Conservation (phyloP, 2,329 filamentous ascomycete genomes). For the Coniochaeta sp. region DNA sequence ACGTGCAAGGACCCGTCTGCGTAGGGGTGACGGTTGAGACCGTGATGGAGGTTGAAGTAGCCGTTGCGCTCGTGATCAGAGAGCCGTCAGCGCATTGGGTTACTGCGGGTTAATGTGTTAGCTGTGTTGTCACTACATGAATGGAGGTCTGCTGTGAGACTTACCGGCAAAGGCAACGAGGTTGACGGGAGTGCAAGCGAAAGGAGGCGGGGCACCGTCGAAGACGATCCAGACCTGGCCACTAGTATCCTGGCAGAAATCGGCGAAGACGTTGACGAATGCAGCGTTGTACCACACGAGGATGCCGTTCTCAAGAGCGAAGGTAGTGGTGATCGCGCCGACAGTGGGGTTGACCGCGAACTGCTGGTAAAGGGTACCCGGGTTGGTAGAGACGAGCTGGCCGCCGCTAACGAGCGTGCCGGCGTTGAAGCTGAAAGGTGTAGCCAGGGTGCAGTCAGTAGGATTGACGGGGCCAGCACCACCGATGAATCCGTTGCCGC, state of each 20-base stretch:
- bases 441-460: conserved; percentile 14
- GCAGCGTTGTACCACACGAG: conserved; percentile 18
- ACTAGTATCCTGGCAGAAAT: conserved; percentile 15
- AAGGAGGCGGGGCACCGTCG: conserved; percentile 6
- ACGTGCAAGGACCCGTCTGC: not conserved
- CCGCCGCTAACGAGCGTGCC: conserved; percentile 13
- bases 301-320: conserved; percentile 8
- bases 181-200: conserved; percentile 10
- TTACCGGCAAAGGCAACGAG: conserved; percentile 9
- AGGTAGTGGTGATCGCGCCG: conserved; percentile 10
- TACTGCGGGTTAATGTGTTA: not conserved
- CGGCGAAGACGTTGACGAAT: conserved; percentile 16
- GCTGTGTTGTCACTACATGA: not conserved
- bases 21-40: not conserved
- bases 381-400: conserved; percentile 11
- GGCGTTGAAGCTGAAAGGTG: conserved; percentile 13
- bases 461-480: conserved; percentile 13
- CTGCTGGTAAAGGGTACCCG: conserved; percentile 9
- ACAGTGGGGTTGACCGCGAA: conserved; percentile 7
- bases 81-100: not conserved
- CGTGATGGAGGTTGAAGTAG: no score
- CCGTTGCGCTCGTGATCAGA: not conserved
- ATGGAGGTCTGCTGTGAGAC: not conserved
- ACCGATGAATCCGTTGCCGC: conserved; percentile 17
- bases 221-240: conserved; percentile 16